Evolutionary conservation across 768 basidiomycete genomes (phyloP).

Genomic region (Hypholoma fasciculare): DNA sequence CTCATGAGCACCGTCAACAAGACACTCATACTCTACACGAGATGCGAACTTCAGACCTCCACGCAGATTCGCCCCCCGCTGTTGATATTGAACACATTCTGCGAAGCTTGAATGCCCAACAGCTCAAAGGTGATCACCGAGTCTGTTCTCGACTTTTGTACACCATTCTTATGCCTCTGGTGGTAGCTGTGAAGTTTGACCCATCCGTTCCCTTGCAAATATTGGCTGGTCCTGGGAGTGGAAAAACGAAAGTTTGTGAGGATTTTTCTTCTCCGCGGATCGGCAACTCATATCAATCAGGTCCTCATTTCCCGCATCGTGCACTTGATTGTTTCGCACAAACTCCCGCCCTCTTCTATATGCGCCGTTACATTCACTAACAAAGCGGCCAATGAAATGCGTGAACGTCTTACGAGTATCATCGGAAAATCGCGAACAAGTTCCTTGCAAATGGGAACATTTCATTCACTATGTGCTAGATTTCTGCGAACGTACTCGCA

Average conservation of each 20-base stretch:
- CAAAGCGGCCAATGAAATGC: constrained; percentile 90
- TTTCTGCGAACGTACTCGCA: constrained; percentile 69
- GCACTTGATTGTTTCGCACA: constrained; percentile 56
- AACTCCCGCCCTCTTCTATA: constrained; percentile 55
- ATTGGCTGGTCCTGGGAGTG: constrained; percentile 77
- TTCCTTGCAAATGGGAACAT: constrained; percentile 70
- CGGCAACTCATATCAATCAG: constrained; percentile 23
- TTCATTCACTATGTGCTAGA: constrained; percentile 73
- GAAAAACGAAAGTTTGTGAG: constrained; percentile 57
- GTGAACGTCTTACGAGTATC: constrained; percentile 61
- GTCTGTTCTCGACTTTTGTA: not conserved
- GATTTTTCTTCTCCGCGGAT: not conserved
- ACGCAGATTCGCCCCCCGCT: too few species aligned
- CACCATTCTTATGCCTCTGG: not conserved
- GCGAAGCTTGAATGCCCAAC: constrained; percentile 9
- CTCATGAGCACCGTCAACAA: too few species aligned
- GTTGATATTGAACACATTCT: not conserved
- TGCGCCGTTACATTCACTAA: constrained; percentile 89
- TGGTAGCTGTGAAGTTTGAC: constrained; percentile 65
- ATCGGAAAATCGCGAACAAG: constrained; percentile 61
- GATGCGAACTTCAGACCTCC: too few species aligned
- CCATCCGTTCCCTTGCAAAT: constrained; percentile 72
- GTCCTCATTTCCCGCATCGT: constrained; percentile 72
- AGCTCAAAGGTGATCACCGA: constrained; percentile 10
- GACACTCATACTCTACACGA: too few species aligned